phyloP scores from a whole-genome alignment of 768 basidiomycete species.

The Psilocybe cubensis region DNA sequence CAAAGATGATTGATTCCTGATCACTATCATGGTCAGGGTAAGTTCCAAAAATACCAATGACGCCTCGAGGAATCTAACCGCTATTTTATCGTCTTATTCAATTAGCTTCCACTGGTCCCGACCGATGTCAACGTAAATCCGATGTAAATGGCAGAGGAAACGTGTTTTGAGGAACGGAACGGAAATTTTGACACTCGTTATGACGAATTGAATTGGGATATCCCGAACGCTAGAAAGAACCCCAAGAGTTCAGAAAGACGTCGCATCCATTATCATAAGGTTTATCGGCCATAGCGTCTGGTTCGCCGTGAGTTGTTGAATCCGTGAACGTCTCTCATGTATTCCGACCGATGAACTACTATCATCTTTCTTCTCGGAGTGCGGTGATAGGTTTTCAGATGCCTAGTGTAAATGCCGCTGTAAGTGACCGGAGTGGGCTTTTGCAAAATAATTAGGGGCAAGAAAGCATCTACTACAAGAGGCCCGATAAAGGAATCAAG shows the following conservation, averaged over 20 bases:
- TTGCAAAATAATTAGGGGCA: too few relatives aligned
- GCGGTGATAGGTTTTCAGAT: too few relatives aligned
- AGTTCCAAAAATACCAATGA: neutral
- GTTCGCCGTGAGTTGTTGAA: neutral
- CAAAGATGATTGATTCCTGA: too few relatives aligned
- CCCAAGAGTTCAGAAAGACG: neutral
- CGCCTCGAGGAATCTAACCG: neutral
- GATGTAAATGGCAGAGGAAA: neutral
- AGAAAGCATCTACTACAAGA: too few relatives aligned
- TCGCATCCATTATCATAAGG: neutral
- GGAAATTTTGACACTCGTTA: neutral
- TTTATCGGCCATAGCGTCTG: neutral
- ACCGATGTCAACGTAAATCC: neutral
- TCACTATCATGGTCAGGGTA: neutral
- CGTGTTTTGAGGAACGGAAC: neutral
- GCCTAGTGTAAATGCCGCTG: too few relatives aligned
- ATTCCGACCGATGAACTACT: neutral
- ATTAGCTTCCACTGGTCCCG: neutral
- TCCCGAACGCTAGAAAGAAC: neutral
- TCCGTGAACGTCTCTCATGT: neutral
- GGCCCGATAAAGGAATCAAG: too few relatives aligned
- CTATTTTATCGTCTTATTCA: neutral
- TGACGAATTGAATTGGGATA: neutral
- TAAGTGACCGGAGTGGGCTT: too few relatives aligned
- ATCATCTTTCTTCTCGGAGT: too few relatives aligned